phyloP scores from a whole-genome alignment of 805 yeast species.

The Pichia exigua region DNA sequence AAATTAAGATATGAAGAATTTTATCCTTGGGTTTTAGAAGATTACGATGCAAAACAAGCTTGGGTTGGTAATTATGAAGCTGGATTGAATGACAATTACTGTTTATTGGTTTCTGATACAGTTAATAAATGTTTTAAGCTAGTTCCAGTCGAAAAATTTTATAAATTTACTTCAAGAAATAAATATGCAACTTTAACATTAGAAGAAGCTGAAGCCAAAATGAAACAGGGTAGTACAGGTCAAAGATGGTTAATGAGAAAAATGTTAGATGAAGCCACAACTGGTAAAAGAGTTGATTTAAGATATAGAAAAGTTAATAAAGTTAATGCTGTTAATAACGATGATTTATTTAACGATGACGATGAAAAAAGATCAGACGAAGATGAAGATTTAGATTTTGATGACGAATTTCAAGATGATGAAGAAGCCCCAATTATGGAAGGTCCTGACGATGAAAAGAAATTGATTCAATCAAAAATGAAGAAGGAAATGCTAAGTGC shows the following conservation, averaged over 20 bases:
- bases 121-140: conserved; percentile 71
- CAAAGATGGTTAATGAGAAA: conserved; percentile 97
- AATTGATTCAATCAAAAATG: conserved; percentile 75
- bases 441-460: conserved; percentile 92
- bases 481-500: conserved; percentile 82
- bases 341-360: conserved; percentile 20
- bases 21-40: conserved; percentile 98
- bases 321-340: conserved; percentile 31
- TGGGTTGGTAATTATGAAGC: conserved; percentile 97
- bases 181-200: conserved; percentile 87
- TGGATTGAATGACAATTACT: conserved; percentile 75
- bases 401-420: conserved; percentile 96
- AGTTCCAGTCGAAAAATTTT: conserved; percentile 93
- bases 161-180: conserved; percentile 87
- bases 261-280: conserved; percentile 57
- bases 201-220: conserved; percentile 93
- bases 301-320: conserved; percentile 36
- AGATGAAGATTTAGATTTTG: conserved; percentile 80
- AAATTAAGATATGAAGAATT: conserved; percentile 89
- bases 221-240: conserved; percentile 66
- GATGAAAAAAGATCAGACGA: conserved; percentile 56
- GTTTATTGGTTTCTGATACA: conserved; percentile 73
- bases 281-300: conserved; percentile 43
- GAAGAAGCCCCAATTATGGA: conserved; percentile 98
- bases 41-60: conserved; percentile 87